Evolutionary conservation across 2,329 filamentous ascomycete genomes (phyloP), one percentile per base, ranked within the genome.

Genomic region (Colletotrichum eremochloae): DNA sequence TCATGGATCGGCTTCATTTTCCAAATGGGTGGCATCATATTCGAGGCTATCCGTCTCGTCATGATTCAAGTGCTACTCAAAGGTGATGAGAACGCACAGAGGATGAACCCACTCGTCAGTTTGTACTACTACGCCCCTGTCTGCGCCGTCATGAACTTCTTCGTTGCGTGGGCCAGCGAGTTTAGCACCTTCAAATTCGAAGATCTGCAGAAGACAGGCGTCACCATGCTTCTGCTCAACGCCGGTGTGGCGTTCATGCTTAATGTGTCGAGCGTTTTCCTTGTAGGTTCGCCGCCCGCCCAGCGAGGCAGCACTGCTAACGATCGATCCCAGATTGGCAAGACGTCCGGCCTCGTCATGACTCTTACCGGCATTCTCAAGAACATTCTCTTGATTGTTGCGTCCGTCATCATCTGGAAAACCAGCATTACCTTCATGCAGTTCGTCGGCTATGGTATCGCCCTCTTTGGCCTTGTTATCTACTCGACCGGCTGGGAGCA

Each of bases 111-210:
- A 46, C 88, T 97, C 46, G 94, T 96, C 74, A 94, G 93, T 42
- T 88, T 97, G 31, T 97, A 97, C 87, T 97, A 97, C 86, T 97
- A 94, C 79, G 94, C 94, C 0, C 94, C 94, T 6, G 91, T 94
- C 61, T 97, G 94, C 82, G 93, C 93, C 61, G 82, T 92, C 77
- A 94, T 95, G 91, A 97, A 97, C 83, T 85, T 92, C 68, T 76
- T 92, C 48, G 90, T 94, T 44, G 90, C 92, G 73, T 80, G 94
- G 70, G 85, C 93, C 76, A 85, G 90, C n/a, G 94, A 97, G 82
- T 80, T 92, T 2, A 89, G 89, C 46, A 85, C 80, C 48, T 90
- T 97, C 82, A 86, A 89, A 58, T 86, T 91, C 83, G 87, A 84
- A 55, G 91, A 95, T 76, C 84, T 95, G 75, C 86, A 89, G 78